These are phyloP conservation scores for Dicorynia guianensis DNA, from an alignment of 306 rosid genomes.

Conservation along the genomic window DNA sequence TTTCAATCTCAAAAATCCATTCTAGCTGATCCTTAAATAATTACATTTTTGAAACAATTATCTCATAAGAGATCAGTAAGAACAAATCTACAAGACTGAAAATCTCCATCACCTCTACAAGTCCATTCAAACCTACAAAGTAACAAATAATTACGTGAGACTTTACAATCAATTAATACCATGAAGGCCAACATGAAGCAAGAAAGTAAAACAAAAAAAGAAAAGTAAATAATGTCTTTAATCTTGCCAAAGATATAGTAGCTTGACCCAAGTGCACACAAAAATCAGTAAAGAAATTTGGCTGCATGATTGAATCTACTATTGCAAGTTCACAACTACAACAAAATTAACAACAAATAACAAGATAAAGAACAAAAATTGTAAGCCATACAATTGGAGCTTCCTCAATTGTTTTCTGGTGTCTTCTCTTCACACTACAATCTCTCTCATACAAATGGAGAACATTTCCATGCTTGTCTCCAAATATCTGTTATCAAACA, in stretches of 20 bases:
- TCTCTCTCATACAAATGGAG: constrained; percentile 94
- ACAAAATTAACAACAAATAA: too few relatives aligned
- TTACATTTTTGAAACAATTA: too few relatives aligned
- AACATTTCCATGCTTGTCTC: constrained; percentile 91
- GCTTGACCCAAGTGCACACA: constrained; percentile 98
- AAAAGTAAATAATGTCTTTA: not conserved
- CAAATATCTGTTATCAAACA: constrained; percentile 76
- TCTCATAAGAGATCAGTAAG: too few relatives aligned
- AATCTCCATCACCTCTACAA: too few relatives aligned
- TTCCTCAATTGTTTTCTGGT: constrained; percentile 97
- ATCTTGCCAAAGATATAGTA: constrained; percentile 56
- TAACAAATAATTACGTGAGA: too few relatives aligned
- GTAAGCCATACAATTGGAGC: constrained; percentile 90
- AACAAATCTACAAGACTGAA: too few relatives aligned
- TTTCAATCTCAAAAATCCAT: too few relatives aligned
- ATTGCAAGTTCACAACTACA: constrained; percentile 45
- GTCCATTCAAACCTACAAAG: too few relatives aligned
- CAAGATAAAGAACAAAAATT: constrained; percentile 33
- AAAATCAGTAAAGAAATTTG: too few relatives aligned
- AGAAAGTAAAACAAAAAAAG: not conserved
- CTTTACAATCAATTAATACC: too few relatives aligned
- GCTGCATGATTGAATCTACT: too few relatives aligned
- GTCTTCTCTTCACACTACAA: constrained; percentile 99
- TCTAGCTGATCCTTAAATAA: too few relatives aligned
- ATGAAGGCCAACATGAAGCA: not conserved